These are phyloP conservation scores for Hymenoscyphus scutula DNA, from an alignment of 2,329 filamentous ascomycete genomes.

Conservation along the genomic window DNA sequence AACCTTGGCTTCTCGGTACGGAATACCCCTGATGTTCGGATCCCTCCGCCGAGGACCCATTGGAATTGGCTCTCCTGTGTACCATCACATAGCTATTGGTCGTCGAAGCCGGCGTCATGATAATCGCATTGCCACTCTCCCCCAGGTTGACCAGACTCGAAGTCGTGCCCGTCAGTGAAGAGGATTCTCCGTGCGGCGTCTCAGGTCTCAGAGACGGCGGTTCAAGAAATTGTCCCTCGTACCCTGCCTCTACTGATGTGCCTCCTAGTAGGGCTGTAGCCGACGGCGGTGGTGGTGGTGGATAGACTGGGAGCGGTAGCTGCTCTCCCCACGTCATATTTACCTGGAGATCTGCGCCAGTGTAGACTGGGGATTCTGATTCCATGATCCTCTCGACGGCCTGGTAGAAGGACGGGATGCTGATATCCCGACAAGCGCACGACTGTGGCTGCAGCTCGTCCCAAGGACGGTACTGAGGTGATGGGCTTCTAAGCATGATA, in stretches of 20 bases:
- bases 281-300: background rate
- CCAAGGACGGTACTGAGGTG: background rate
- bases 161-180: background rate
- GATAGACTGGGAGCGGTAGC: background rate
- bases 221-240: background rate
- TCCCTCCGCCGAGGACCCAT: slow-evolving; percentile 7
- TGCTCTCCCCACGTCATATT: slow-evolving; percentile 4
- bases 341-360: background rate
- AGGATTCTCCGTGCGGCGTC: slow-evolving; percentile 9
- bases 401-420: slow-evolving; percentile 1
- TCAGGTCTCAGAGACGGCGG: background rate
- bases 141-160: slow-evolving; percentile 11
- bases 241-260: background rate
- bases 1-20: slow-evolving; percentile 14
- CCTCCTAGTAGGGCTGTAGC: background rate
- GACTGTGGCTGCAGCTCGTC: slow-evolving; percentile 1
- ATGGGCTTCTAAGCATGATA: slow-evolving; percentile 1
- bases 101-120: slow-evolving; percentile 7
- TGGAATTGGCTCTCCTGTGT: slow-evolving; percentile 15
- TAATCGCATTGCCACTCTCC: slow-evolving; percentile 3
- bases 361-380: background rate
- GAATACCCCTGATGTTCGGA: slow-evolving; percentile 14
- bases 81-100: slow-evolving; percentile 17
- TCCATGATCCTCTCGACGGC: background rate
- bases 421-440: background rate